A percentile compares a stretch with the other conserved stretches of the same genome.
phyloP scores from a whole-genome alignment of 108 stramenopile genomes.

The Parietichytrium sp. region DNA sequence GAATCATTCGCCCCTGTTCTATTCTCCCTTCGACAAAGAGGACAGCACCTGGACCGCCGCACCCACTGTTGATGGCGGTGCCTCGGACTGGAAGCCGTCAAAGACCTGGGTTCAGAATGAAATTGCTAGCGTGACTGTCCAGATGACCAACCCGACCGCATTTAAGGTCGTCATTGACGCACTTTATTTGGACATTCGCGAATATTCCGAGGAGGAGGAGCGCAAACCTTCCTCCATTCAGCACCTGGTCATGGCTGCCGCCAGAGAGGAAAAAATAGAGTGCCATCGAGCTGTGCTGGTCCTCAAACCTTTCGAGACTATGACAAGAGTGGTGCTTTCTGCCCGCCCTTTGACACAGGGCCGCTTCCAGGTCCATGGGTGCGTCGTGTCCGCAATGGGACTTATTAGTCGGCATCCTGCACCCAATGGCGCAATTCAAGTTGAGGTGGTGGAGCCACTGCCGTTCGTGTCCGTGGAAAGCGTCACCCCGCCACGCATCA shows the following conservation, averaged over 20 bases:
- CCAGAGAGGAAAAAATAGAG: neutral
- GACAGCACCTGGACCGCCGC: too few relatives aligned
- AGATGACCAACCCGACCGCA: neutral
- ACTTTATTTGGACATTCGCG: neutral
- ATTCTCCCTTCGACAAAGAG: conserved; percentile 2
- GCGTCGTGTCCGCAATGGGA: conserved; percentile 5
- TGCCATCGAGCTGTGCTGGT: neutral
- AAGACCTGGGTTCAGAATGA: conserved; percentile 34
- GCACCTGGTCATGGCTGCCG: too few relatives aligned
- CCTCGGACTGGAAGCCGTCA: neutral
- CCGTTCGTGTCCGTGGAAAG: neutral
- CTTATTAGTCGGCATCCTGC: conserved; percentile 19
- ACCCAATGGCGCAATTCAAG: too few relatives aligned
- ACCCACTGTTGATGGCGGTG: too few relatives aligned
- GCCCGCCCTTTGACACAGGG: neutral
- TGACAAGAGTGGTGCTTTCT: neutral
- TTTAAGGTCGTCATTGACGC: neutral
- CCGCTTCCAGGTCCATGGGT: neutral
- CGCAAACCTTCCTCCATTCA: too few relatives aligned
- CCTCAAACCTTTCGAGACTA: neutral
- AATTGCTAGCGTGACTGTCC: neutral
- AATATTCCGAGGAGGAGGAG: too few relatives aligned
- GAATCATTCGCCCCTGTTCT: too few relatives aligned
- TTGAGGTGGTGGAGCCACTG: too few relatives aligned
- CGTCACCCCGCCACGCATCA: conserved; percentile 9